Conservation (phyloP, 2,329 filamentous ascomycete species). For the Huntiella bhutanensis region DNA sequence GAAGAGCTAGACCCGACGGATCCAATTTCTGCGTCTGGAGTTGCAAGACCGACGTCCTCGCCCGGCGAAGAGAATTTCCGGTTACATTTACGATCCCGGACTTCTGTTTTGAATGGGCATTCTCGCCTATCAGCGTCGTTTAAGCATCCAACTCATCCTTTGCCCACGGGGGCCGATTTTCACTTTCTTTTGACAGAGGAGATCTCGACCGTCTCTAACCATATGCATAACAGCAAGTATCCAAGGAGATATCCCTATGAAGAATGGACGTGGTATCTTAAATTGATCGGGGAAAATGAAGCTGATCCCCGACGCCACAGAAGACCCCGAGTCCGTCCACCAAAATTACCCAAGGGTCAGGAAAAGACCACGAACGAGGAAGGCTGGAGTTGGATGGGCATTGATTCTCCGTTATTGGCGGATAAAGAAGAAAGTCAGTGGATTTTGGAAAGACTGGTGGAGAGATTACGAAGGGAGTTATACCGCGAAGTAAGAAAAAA, state of each 20-base stretch:
- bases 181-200: slow-evolving; percentile 51
- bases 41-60: too few relatives aligned
- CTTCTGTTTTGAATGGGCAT: background rate
- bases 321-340: slow-evolving; percentile 16
- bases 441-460: slow-evolving; percentile 47
- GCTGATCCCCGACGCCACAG: slow-evolving; percentile 29
- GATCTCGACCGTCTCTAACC: slow-evolving; percentile 43
- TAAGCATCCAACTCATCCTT: slow-evolving; percentile 4
- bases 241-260: slow-evolving; percentile 53
- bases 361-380: background rate
- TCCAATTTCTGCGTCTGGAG: background rate
- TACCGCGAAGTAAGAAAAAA: slow-evolving; percentile 18
- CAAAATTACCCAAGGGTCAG: background rate
- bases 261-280: slow-evolving; percentile 73
- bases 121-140: background rate
- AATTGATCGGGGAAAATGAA: slow-evolving; percentile 53
- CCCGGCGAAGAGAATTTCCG: background rate
- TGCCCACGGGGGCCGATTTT: slow-evolving; percentile 30
- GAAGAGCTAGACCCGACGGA: background rate
- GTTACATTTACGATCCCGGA: slow-evolving; percentile 6
- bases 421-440: slow-evolving; percentile 51
- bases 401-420: slow-evolving; percentile 50
- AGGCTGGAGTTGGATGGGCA: slow-evolving; percentile 39
- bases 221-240: slow-evolving; percentile 37
- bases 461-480: slow-evolving; percentile 36